Percentiles rank a stretch among this genome's conserved stretches.
These are phyloP conservation scores for Lichtheimia corymbifera DNA, from an alignment of 371 early-diverging fungal genomes.

Conservation along the genomic window DNA sequence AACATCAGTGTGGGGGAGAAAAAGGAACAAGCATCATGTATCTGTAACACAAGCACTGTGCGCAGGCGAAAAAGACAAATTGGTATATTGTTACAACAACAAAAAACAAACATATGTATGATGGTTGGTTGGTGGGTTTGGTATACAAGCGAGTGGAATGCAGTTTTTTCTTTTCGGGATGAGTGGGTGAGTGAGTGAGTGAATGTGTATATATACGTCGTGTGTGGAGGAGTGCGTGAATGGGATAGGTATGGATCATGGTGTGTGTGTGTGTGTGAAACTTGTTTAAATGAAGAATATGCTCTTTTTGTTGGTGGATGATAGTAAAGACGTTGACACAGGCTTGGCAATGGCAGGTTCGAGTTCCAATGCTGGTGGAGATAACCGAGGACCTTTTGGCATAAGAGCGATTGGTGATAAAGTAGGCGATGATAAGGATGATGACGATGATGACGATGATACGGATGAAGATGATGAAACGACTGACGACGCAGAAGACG, in stretches of 20 bases:
- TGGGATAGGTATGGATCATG: background rate
- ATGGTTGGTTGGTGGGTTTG: background rate
- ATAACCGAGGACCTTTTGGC: slow-evolving; percentile 1
- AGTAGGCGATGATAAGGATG: slow-evolving; percentile 4
- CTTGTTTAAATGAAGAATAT: slow-evolving; percentile 9
- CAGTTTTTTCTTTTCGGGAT: background rate
- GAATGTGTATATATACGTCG: background rate
- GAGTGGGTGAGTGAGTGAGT: background rate
- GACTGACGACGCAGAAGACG: slow-evolving; percentile 9
- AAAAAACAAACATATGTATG: background rate
- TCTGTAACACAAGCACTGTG: background rate
- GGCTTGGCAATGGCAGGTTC: slow-evolving; percentile 4
- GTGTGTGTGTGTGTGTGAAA: background rate
- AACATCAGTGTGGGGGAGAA: background rate
- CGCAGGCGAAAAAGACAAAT: background rate
- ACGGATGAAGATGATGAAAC: slow-evolving; percentile 7
- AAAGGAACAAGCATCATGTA: too few species aligned
- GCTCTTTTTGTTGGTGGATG: slow-evolving; percentile 4
- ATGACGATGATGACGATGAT: slow-evolving; percentile 4
- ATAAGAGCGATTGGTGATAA: background rate
- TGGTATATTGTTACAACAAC: slow-evolving; percentile 6
- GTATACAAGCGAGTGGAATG: slow-evolving; percentile 1
- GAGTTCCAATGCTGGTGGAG: slow-evolving; percentile 11
- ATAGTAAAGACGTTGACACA: background rate
- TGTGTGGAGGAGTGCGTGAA: background rate